These are phyloP conservation scores for Gossypium mustelinum DNA, from an alignment of 345 rosid species.

Conservation along the genomic window DNA sequence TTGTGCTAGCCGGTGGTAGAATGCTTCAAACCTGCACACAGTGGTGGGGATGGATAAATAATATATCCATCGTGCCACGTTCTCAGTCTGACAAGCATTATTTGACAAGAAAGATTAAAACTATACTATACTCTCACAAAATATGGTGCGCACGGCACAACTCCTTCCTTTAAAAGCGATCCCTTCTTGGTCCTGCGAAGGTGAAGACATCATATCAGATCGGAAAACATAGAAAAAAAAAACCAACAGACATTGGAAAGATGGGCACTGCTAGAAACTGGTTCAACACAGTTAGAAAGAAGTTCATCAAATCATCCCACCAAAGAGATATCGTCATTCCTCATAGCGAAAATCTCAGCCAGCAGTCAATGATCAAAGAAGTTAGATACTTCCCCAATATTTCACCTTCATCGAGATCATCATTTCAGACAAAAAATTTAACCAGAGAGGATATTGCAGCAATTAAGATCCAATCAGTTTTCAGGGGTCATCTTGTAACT, in stretches of 20 bases:
- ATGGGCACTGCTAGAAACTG: conserved; percentile 34
- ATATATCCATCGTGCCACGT: conserved; percentile 25
- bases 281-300: conserved; percentile 34
- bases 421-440: conserved; percentile 2
- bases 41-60: not conserved
- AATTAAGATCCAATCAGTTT: conserved; percentile 63
- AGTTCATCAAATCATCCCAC: conserved; percentile 22
- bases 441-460: conserved; percentile 52
- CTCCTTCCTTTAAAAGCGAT: conserved; percentile 32
- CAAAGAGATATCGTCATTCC: conserved; percentile 18
- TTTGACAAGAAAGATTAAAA: not conserved
- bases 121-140: not conserved
- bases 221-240: not conserved
- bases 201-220: not conserved
- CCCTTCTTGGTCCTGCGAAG: not conserved
- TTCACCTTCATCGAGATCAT: not conserved
- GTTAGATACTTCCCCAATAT: not conserved
- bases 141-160: conserved; percentile 36
- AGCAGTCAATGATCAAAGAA: conserved; percentile 10
- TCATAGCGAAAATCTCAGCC: conserved; percentile 18
- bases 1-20: not conserved
- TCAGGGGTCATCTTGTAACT: conserved; percentile 82
- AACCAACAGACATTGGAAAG: not conserved
- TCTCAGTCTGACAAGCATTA: conserved; percentile 22
- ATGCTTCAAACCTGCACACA: conserved; percentile 27